Evolutionary conservation across 2,329 filamentous ascomycete genomes (phyloP).

Genomic region (Pseudocercospora macadamiae): DNA sequence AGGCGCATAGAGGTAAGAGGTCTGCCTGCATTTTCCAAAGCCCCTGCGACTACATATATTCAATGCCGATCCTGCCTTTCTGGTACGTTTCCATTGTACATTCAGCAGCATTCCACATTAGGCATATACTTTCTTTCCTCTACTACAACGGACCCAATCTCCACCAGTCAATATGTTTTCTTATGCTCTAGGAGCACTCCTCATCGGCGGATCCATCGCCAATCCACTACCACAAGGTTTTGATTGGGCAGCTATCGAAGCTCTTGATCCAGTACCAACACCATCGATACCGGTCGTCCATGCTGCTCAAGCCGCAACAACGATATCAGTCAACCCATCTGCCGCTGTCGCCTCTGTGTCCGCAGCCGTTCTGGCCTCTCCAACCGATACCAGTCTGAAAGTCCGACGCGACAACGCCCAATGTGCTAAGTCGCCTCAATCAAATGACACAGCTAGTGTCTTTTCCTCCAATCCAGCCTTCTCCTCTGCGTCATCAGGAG

Average conservation of each 20-base stretch:
- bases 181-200: conserved; percentile 19
- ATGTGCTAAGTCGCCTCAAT: conserved; percentile 14
- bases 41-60: background rate
- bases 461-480: conserved; percentile 20
- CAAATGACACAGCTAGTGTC: conserved; percentile 23
- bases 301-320: conserved; percentile 22
- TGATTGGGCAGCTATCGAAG: conserved; percentile 27
- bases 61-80: background rate
- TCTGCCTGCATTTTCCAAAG: background rate
- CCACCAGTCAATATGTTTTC: conserved; percentile 19
- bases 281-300: conserved; percentile 26
- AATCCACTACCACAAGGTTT: conserved; percentile 29
- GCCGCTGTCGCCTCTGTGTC: conserved; percentile 24
- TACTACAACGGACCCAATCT: too few relatives aligned
- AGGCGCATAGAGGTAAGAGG: background rate
- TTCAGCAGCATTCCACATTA: too few relatives aligned
- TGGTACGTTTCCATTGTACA: too few relatives aligned
- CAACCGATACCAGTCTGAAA: conserved; percentile 24
- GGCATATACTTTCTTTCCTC: too few relatives aligned
- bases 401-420: conserved; percentile 8
- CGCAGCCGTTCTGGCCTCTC: conserved; percentile 25
- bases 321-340: conserved; percentile 18
- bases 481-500: conserved; percentile 15
- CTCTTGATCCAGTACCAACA: conserved; percentile 16
- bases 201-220: conserved; percentile 28